Percentiles rank a stretch among this genome's conserved stretches.
Conservation (phyloP, 2,329 filamentous ascomycete species). For the Alternaria consortialis region DNA sequence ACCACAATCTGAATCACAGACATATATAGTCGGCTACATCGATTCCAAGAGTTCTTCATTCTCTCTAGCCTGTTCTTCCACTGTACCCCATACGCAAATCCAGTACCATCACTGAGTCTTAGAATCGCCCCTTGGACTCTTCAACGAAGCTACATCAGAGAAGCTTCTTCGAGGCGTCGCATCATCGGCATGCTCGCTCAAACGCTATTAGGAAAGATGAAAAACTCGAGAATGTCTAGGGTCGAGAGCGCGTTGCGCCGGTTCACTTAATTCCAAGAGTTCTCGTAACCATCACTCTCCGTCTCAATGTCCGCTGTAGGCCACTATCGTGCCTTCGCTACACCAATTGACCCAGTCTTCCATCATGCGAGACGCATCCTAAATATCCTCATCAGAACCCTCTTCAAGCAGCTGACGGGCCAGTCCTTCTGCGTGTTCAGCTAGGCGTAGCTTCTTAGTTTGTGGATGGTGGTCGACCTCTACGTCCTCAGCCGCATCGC, state of each 20-base stretch:
- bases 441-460: neutral
- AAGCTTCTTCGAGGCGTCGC: neutral
- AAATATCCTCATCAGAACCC: neutral
- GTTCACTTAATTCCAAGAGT: neutral
- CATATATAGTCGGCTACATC: neutral
- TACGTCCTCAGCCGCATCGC: rapidly evolving
- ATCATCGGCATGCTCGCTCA: too few species aligned
- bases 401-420: neutral
- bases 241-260: neutral
- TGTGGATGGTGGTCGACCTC: neutral
- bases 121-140: neutral
- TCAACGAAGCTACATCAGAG: neutral
- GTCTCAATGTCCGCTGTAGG: neutral
- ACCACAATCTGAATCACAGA: neutral
- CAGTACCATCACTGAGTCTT: neutral
- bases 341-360: neutral
- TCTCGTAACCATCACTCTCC: neutral
- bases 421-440: neutral
- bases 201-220: neutral
- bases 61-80: neutral
- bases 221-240: neutral
- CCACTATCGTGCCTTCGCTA: neutral
- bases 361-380: too few species aligned
- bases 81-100: neutral
- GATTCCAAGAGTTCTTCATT: neutral